Conservation (phyloP, 228 moss, liverwort and hornwort species). For the Sphagnum magellanicum region DNA sequence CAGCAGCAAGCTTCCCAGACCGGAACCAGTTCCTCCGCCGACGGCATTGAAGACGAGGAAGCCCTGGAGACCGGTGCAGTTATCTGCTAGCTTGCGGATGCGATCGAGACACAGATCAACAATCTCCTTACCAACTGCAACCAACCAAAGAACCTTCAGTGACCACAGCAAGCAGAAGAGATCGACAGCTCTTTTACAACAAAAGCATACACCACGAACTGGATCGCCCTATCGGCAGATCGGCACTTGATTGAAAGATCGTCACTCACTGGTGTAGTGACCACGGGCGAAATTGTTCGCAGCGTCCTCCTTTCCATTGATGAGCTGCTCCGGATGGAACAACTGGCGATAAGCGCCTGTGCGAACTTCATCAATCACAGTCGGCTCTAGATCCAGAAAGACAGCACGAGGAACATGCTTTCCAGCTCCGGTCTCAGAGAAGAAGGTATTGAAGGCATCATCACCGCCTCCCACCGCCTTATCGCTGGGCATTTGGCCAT, state of each 20-base stretch:
- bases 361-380: slow-evolving; percentile 9
- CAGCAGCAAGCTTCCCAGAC: slow-evolving; percentile 2
- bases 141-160: too few relatives aligned
- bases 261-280: slow-evolving; percentile 1
- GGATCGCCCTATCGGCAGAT: too few relatives aligned
- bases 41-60: slow-evolving; percentile 8
- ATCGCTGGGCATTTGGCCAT: slow-evolving; percentile 8
- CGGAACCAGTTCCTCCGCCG: slow-evolving; percentile 7
- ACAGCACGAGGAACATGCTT: slow-evolving; percentile 10
- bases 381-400: slow-evolving; percentile 9
- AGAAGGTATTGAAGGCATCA: slow-evolving; percentile 8
- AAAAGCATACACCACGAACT: too few relatives aligned
- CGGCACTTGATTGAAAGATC: background rate
- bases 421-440: slow-evolving; percentile 7
- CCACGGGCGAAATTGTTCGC: slow-evolving; percentile 10
- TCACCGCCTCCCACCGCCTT: slow-evolving; percentile 7
- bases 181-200: too few relatives aligned
- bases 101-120: slow-evolving; percentile 5
- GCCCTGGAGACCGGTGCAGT: slow-evolving; percentile 9
- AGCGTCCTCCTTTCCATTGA: slow-evolving; percentile 8
- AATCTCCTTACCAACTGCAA: slow-evolving; percentile 8
- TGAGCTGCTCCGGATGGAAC: slow-evolving; percentile 9
- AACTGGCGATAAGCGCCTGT: slow-evolving; percentile 7
- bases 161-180: too few relatives aligned
- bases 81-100: slow-evolving; percentile 6